Evolutionary conservation across 495 filamentous ascomycete genomes (phyloP).

Genomic region (Neurospora cerealis): DNA sequence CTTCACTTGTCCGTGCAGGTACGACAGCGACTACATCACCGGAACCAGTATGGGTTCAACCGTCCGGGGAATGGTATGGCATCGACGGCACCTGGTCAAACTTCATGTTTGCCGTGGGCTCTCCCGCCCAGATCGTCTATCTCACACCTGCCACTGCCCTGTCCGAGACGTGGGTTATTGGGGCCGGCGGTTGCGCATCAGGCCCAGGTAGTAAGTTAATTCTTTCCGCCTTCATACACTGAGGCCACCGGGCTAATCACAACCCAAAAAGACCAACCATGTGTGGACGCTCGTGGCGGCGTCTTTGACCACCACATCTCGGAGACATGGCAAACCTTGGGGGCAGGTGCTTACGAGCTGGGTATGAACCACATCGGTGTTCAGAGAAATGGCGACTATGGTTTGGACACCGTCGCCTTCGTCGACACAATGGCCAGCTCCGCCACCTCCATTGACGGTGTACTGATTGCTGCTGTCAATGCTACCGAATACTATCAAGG

Average conservation of each 20-base stretch:
- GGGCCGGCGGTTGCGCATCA: slow-evolving; percentile 37
- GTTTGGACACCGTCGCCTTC: slow-evolving; percentile 44
- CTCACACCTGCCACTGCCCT: slow-evolving; percentile 46
- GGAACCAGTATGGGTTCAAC: slow-evolving; percentile 31
- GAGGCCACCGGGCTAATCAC: slow-evolving; percentile 16
- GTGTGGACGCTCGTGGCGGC: slow-evolving; percentile 39
- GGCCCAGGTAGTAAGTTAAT: slow-evolving; percentile 20
- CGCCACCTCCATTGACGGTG: slow-evolving; percentile 35
- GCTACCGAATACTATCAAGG: slow-evolving; percentile 48
- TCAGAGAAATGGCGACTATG: slow-evolving; percentile 46
- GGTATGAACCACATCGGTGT: slow-evolving; percentile 44
- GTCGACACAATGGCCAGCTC: slow-evolving; percentile 29
- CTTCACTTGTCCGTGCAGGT: slow-evolving; percentile 22
- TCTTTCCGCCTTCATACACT: neutral
- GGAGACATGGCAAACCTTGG: slow-evolving; percentile 46
- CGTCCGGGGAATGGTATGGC: slow-evolving; percentile 36
- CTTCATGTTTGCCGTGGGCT: slow-evolving; percentile 45
- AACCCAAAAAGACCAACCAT: slow-evolving; percentile 25
- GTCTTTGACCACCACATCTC: slow-evolving; percentile 42
- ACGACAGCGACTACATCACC: slow-evolving; percentile 1
- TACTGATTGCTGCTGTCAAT: slow-evolving; percentile 43
- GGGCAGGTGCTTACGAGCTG: slow-evolving; percentile 36
- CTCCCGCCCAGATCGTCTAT: slow-evolving; percentile 46
- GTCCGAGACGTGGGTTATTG: slow-evolving; percentile 49
- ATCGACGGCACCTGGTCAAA: slow-evolving; percentile 44